Percentiles rank a stretch among this genome's conserved stretches.
Evolutionary conservation across 306 rosid species (phyloP).

Genomic region (Cucurbita ficifolia): DNA sequence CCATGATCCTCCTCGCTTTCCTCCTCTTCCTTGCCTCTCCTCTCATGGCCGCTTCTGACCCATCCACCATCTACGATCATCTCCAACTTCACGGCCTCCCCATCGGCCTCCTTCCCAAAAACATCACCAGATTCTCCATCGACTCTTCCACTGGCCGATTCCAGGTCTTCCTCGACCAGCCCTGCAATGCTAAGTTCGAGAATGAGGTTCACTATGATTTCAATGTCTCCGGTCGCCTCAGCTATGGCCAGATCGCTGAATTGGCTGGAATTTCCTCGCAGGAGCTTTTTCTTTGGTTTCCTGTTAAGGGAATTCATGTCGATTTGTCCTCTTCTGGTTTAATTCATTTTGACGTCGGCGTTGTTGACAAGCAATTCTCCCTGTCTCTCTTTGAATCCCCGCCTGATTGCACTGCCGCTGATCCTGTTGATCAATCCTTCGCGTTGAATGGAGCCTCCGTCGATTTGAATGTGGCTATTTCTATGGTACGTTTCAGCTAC

Average conservation of each 20-base stretch:
- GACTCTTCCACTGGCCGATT: slow-evolving; percentile 28
- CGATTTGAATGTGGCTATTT: neutral
- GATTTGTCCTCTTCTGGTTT: slow-evolving; percentile 65
- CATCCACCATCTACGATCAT: slow-evolving; percentile 47
- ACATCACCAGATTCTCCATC: slow-evolving; percentile 33
- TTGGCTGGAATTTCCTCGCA: slow-evolving; percentile 68
- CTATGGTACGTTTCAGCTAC: slow-evolving; percentile 7
- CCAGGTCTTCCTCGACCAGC: slow-evolving; percentile 37
- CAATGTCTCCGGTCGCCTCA: slow-evolving; percentile 43
- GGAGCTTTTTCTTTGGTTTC: slow-evolving; percentile 81
- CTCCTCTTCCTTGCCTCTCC: neutral
- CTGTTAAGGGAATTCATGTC: slow-evolving; percentile 66
- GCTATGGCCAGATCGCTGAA: slow-evolving; percentile 42
- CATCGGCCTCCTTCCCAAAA: slow-evolving; percentile 62
- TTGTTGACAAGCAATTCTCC: slow-evolving; percentile 81
- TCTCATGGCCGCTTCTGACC: slow-evolving; percentile 3
- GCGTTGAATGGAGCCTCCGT: neutral
- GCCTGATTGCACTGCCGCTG: slow-evolving; percentile 45
- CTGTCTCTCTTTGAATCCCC: slow-evolving; percentile 61
- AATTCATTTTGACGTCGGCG: slow-evolving; percentile 77
- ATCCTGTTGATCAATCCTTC: slow-evolving; percentile 14
- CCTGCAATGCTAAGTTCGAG: slow-evolving; percentile 87
- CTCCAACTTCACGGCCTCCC: slow-evolving; percentile 65
- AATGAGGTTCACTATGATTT: slow-evolving; percentile 67
- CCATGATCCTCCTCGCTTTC: neutral